Base-by-base conservation (phyloP, 306 rosid genomes). In the Acacia crassicarpa region DNA sequence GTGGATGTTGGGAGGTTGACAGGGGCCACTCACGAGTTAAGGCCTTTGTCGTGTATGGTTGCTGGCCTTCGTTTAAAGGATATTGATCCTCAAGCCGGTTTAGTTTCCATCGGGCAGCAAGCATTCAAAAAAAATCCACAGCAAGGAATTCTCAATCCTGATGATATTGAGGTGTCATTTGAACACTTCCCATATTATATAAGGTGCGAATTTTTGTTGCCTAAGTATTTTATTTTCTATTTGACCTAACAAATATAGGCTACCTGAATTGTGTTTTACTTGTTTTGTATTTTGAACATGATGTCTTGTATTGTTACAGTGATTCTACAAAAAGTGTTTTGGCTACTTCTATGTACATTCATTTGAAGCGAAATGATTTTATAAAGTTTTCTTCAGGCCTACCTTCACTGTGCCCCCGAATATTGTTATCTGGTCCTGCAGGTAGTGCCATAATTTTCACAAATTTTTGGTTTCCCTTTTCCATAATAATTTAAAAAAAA, bases 401-500 rank as follows among this genome's bases (percentile, higher is more conserved):
- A 44, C 88, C 94, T 54, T 88, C 97, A 20, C 80, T 89, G 73
- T 90, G 89, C 83, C 97, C 99, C 5, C 92, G 97, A 32, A 89
- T 93, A 82, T 63, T 96, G 69, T 88, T 96, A 84, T 93, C 99
- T 59, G 99, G 99, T 78, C 98, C 99, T 23, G 83, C 98, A 85
- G 99, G 99, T 96, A 76, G 53, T 65, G 0, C 67, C 19, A 38
- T 38, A 38, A 78, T 71, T 32, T 76, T 58, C 83, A 74, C 41
- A 53, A 58, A 3, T 66, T 84, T 62, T 38, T 56, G 23, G 19
- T 38, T 80, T 72, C 7, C 38, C 58, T 66, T 74, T 69, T 75
- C 27, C 5, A 72, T 38, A 13, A 69, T 38, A 8, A n/a, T n/a
- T n/a, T n/a, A 5, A 27, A 27, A 27, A 27, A 27, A 27, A 65